Percentiles rank a stretch among this genome's conserved stretches.
Evolutionary conservation across 768 basidiomycete genomes (phyloP).

Genomic region (Trichaptum fuscoviolaceum): DNA sequence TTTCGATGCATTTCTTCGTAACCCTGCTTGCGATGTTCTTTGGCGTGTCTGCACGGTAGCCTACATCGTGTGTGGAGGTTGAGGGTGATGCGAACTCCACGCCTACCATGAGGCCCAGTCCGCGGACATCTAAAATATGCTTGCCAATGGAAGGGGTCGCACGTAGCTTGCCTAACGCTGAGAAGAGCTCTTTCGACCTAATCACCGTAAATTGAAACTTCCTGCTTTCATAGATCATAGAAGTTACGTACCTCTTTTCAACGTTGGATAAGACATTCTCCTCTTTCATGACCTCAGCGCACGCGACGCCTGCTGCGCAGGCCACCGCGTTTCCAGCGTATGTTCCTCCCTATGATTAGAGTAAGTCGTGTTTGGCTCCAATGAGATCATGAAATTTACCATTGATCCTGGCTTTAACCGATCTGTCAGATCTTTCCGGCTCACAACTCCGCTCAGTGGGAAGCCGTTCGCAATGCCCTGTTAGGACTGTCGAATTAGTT

Average conservation of each 20-base stretch:
- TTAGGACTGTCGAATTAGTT: constrained; percentile 3
- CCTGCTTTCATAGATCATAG: background rate
- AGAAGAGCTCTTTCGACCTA: constrained; percentile 72
- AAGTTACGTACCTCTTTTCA: constrained; percentile 45
- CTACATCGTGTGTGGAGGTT: constrained; percentile 47
- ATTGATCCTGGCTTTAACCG: constrained; percentile 73
- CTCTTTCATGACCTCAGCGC: constrained; percentile 67
- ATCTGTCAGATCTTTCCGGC: constrained; percentile 77
- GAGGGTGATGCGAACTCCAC: constrained; percentile 69
- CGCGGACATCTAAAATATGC: constrained; percentile 81
- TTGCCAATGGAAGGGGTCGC: constrained; percentile 45
- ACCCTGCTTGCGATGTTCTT: constrained; percentile 63
- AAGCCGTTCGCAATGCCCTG: constrained; percentile 89
- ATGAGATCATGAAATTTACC: constrained; percentile 34
- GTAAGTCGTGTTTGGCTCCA: constrained; percentile 4
- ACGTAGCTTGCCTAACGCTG: constrained; percentile 50
- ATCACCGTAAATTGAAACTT: constrained; percentile 8
- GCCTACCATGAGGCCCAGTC: constrained; percentile 84
- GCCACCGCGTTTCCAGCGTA: constrained; percentile 91
- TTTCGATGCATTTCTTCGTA: constrained; percentile 75
- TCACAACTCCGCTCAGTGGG: constrained; percentile 84
- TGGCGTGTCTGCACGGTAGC: constrained; percentile 30
- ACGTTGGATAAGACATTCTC: constrained; percentile 86
- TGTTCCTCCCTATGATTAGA: constrained; percentile 61
- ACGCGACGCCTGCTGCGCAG: constrained; percentile 87